A percentile compares a stretch with the other conserved stretches of the same genome.
Evolutionary conservation across 73 alveolate species (phyloP).

Genomic region (Durusdinium trenchii): DNA sequence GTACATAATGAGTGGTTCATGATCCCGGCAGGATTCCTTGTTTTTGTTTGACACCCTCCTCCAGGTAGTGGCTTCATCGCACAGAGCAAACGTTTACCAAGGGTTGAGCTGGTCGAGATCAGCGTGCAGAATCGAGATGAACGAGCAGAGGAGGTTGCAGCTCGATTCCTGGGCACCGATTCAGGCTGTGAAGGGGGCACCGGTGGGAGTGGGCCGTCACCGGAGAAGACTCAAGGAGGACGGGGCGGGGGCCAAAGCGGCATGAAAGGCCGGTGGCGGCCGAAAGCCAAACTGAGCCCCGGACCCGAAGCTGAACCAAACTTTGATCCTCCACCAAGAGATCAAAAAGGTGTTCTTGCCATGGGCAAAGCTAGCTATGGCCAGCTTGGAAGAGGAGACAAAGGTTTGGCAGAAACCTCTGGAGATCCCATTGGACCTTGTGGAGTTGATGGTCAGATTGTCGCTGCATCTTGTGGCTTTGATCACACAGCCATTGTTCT

Average conservation of each 20-base stretch:
- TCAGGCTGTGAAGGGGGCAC: neutral
- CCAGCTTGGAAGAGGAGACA: slow-evolving; percentile 57
- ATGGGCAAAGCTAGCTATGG: slow-evolving; percentile 86
- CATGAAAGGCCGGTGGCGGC: slow-evolving; percentile 79
- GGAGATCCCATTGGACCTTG: slow-evolving; percentile 21
- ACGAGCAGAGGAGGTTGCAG: slow-evolving; percentile 50
- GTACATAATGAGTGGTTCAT: no score
- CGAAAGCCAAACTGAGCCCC: slow-evolving; percentile 60
- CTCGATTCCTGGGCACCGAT: neutral
- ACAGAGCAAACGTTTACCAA: slow-evolving; percentile 76
- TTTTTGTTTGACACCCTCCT: neutral
- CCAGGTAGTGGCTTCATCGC: slow-evolving; percentile 93
- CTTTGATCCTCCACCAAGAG: neutral
- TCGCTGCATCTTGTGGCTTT: slow-evolving; percentile 63
- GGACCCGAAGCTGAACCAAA: neutral
- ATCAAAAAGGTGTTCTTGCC: neutral
- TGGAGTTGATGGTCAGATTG: neutral
- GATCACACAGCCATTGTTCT: slow-evolving; percentile 61
- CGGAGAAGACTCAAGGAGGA: no score
- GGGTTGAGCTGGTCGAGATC: slow-evolving; percentile 86
- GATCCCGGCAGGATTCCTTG: no score
- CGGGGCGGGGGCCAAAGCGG: neutral
- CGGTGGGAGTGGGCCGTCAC: no score
- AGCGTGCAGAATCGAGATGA: slow-evolving; percentile 52
- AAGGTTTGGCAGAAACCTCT: neutral